These are phyloP conservation scores for Carpinus fangiana DNA, from an alignment of 306 rosid species.

Conservation along the genomic window DNA sequence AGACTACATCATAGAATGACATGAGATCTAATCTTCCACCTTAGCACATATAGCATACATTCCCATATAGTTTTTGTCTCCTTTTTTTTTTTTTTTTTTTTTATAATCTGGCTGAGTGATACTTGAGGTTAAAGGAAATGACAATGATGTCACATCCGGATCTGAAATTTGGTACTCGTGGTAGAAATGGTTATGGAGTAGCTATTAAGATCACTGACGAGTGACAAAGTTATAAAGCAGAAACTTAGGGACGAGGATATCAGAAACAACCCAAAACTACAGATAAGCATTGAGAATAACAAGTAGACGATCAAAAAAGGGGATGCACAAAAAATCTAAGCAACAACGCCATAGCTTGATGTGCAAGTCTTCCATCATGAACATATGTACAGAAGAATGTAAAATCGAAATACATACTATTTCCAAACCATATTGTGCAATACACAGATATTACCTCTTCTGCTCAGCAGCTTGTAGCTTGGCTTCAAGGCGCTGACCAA, in stretches of 20 bases:
- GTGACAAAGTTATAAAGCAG: neutral
- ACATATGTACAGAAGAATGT: neutral
- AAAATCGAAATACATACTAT: neutral
- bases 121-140: no score
- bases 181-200: neutral
- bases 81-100: no score
- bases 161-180: neutral
- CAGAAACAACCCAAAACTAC: neutral
- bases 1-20: no score
- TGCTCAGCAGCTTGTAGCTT: slow-evolving; percentile 91
- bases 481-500: slow-evolving; percentile 84
- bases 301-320: neutral
- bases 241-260: neutral
- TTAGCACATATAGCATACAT: no score
- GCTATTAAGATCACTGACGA: neutral
- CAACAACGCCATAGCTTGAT: neutral
- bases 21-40: no score
- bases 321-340: neutral
- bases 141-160: neutral
- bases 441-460: slow-evolving; percentile 55
- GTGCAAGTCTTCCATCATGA: neutral
- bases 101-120: no score
- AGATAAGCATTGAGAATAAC: neutral
- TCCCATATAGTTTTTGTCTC: no score
- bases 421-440: neutral